A percentile compares a stretch with the other conserved stretches of the same genome.
These are phyloP conservation scores for Protostelium mycophagum DNA, from an alignment of 78 protist species.

Conservation along the genomic window DNA sequence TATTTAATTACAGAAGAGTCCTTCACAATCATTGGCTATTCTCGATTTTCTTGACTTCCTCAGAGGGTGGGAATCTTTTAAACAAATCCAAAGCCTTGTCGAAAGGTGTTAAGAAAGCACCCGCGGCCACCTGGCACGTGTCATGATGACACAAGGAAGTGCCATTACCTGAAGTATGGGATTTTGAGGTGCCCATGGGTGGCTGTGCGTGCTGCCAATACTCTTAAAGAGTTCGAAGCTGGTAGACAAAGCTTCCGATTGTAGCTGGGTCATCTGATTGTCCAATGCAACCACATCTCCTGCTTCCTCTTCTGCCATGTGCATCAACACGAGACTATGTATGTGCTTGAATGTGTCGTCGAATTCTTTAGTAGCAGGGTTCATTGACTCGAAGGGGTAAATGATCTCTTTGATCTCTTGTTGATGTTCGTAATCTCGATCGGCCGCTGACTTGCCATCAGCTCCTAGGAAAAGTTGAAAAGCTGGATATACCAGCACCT, in stretches of 20 bases:
- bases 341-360: neutral
- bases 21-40: too few species aligned
- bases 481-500: neutral
- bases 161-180: neutral
- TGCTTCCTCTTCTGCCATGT: neutral
- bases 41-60: too few species aligned
- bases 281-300: neutral
- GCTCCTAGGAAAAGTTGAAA: neutral
- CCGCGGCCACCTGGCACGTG: neutral
- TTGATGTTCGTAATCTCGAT: neutral
- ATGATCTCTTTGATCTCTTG: neutral
- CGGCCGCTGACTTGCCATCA: neutral
- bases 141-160: neutral
- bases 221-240: neutral
- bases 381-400: neutral
- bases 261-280: neutral
- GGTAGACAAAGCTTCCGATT: neutral
- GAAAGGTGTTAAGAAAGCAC: neutral
- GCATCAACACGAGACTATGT: neutral
- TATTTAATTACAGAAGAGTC: too few species aligned
- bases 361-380: neutral
- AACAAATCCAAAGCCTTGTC: neutral
- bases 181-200: neutral
- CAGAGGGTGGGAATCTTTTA: neutral
- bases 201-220: neutral